Evolutionary conservation across 169 alveolate genomes (phyloP).

Genomic region (Cryptosporidium muris): DNA sequence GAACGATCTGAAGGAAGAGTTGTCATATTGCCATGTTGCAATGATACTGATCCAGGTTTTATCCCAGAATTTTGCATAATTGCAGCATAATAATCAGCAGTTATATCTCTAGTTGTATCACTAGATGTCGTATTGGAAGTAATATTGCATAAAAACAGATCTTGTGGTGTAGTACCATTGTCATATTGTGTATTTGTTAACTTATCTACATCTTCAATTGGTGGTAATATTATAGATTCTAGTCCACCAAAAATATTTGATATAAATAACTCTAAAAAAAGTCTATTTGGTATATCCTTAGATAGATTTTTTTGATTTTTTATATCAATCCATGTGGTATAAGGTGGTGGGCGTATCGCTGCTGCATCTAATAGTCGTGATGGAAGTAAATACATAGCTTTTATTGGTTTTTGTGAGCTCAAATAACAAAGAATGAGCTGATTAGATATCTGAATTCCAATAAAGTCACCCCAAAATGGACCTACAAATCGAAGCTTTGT

Average conservation of each 20-base stretch:
- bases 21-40: not conserved
- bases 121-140: not conserved
- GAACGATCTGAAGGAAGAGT: slow-evolving; percentile 13
- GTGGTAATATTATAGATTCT: slow-evolving; percentile 38
- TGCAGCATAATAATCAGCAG: slow-evolving; percentile 46
- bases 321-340: slow-evolving; percentile 21
- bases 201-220: not conserved
- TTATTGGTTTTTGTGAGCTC: slow-evolving; percentile 16
- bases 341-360: slow-evolving; percentile 45
- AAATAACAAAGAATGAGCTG: slow-evolving; percentile 29
- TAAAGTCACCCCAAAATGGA: slow-evolving; percentile 58
- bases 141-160: not conserved
- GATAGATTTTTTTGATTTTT: not conserved
- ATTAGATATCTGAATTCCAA: slow-evolving; percentile 44
- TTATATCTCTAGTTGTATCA: slow-evolving; percentile 17
- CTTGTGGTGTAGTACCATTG: not conserved
- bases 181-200: not conserved
- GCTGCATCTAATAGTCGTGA: slow-evolving; percentile 58
- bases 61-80: slow-evolving; percentile 5
- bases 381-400: slow-evolving; percentile 31
- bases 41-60: slow-evolving; percentile 2
- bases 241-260: slow-evolving; percentile 66
- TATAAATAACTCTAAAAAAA: slow-evolving; percentile 21
- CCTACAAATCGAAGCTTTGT: slow-evolving; percentile 40
- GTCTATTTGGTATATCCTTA: not conserved